Evolutionary conservation across 1,139 yeast genomes (phyloP), one percentile per base, ranked within the genome.

Genomic region (Meyerozyma athensensis): DNA sequence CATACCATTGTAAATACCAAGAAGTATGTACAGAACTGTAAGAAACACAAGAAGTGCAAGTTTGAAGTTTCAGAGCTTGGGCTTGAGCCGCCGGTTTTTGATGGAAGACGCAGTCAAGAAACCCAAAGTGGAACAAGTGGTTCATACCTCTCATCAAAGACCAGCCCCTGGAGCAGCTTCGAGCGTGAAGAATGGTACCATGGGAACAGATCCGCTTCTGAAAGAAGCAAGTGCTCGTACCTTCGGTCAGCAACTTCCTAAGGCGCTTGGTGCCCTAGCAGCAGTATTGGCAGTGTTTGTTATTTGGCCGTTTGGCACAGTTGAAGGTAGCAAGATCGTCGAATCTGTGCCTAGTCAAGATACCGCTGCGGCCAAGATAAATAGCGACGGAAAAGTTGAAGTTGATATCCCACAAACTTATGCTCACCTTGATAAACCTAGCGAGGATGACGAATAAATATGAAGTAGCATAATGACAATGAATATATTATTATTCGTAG

Each of bases 381-480:
- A 42, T 13, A 46, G 40, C 6, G 44, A 42, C 19, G 39, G 34
- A 3, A 35, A 45, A 28, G 45, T 53, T 6, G 39, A 34, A n/a
- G 58, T 52, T 8, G 37, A 37, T 33, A 47, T 49, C 36, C 58
- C 59, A 14, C 52, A 47, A 7, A 44, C 48, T 3, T 49, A 45
- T 22, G 53, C 45, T 5, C 53, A 46, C 24, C 37, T 43, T 24
- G 53, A 48, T 35, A 43, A 49, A 34, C 42, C 43, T 14, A 33
- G 17, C 2, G 53, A 44, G 1, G 55, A 48, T 22, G 54, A 50
- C 13, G 41, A 40, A 28, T 28, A 31, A n/a, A 9, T 12, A 5
- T 10, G 13, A 9, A 24, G n/a, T n/a, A 12, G 28, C 28, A 24
- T 24, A 7, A 8, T 19, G 6, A 19, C 6, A 19, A 19, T 19